Evolutionary conservation across 768 basidiomycete species (phyloP), one percentile per base, ranked within the genome.

Genomic region (Antrodiella citrinella): DNA sequence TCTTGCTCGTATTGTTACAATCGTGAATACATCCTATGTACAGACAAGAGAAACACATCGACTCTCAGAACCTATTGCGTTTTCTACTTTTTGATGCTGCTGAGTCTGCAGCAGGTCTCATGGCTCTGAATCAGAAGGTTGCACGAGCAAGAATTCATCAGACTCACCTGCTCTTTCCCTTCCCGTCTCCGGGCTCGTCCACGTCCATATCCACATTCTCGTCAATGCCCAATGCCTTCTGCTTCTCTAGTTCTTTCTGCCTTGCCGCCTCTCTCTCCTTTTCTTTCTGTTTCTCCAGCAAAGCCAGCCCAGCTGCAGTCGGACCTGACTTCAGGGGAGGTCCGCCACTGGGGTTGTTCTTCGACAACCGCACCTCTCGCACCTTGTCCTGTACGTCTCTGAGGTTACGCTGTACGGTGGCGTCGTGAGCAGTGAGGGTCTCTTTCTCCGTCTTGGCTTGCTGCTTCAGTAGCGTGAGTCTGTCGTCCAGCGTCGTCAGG

Each of bases 401-500:
- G 40, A 90, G 64, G 13, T 64, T 77, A 10, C 64, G 62, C 52
- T 79, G 75, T 18, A 84, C 68, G 19, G 56, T 56, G 52, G 63
- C 72, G 40, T 89, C 84, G 51, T 89, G 78, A 11, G 75, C 75
- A 12, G 74, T 70, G 38, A 72, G 71, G n/a, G 64, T 62, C 2
- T 55, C 52, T 51, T 77, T 77, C 12, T 65, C 65, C 1, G 62
- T 62, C 2, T 67, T 70, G 4, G 64, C 63, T 48, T 78, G 71
- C 5, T 68, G 61, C 0, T 77, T 65, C n/a, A 89, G 76, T 21
- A 72, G 60, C 18, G 67, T 64, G 42, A 94, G 76, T 67, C 86
- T 86, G 22, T 71, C 66, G 57, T 92, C 87, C 13, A 95, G 77
- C 3, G 87, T 80, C 3, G 73, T 59, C 45, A 95, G 75, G 4